Evolutionary conservation across 2,329 filamentous ascomycete genomes (phyloP), one percentile per base, ranked within the genome.

Genomic region (Talaromyces sp.): DNA sequence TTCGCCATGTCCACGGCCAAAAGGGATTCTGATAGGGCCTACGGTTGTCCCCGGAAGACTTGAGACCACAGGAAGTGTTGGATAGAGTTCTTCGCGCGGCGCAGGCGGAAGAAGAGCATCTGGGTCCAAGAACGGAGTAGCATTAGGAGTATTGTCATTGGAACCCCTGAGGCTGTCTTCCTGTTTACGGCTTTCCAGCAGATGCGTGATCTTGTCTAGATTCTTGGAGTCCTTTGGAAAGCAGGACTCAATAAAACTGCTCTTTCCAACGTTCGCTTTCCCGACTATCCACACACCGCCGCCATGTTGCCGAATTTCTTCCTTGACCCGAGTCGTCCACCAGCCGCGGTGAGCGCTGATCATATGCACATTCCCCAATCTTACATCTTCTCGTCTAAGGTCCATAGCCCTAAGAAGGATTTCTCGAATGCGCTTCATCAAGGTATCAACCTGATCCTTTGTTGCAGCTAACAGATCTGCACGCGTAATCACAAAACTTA

Each of bases 231-330:
- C 86, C 78, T 89, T 87, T 3, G 95, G 93, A 67, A 92, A 96
- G 7, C 97, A 85, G 4, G 86, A 83, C 65, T 94, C 87, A 61
- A 97, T 96, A 2, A 99, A 81, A 68, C 88, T 88, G 66, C 93
- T 97, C 75, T 99, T 99, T 22, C 94, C 95, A 2, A 97, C 95
- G 69, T 99, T 99, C 62, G 91, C 91, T 73, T 96, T 97, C n/a
- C 94, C 94, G 2, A 99, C 89, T 80, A 99, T 87, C 93, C 94
- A 99, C 15, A 89, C 87, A 15, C 87, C 94, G 4, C 93, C 93
- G 3, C 91, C 91, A 51, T 89, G 84, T 43, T 85, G 77, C 81
- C 86, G 92, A 48, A 99, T 91, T 50, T 92, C 87, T 64, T 96
- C 87, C 71, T 90, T 96, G 57, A 99, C 77, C 52, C 88, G 80